Percentiles rank a stretch among this genome's conserved stretches.
Evolutionary conservation across 768 basidiomycete genomes (phyloP).

Genomic region (Phlegmacium glaucopus): DNA sequence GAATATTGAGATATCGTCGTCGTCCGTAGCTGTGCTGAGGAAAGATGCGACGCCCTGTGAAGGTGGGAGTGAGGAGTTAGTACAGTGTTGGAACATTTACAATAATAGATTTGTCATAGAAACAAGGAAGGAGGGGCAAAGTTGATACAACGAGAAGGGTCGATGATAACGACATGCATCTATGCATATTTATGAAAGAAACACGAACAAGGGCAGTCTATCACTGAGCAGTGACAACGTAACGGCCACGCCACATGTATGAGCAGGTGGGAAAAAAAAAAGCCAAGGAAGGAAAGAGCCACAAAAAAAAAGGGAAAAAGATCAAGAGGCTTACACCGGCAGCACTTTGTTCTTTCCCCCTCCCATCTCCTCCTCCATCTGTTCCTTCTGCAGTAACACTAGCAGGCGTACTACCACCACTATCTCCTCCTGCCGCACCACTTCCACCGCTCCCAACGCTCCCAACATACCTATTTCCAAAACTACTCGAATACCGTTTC

Average conservation of each 20-base stretch:
- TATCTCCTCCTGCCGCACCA: slow-evolving; percentile 23
- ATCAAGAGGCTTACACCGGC: slow-evolving; percentile 25
- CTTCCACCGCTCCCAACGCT: slow-evolving; percentile 26
- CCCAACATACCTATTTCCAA: slow-evolving; percentile 62
- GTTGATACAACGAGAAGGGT: too few species aligned
- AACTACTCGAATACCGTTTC: slow-evolving; percentile 76
- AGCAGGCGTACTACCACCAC: slow-evolving; percentile 9
- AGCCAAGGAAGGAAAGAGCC: too few species aligned
- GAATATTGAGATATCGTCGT: slow-evolving; percentile 76
- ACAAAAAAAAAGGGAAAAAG: slow-evolving; percentile 3
- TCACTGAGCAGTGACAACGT: too few species aligned
- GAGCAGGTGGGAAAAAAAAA: too few species aligned
- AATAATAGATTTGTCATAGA: not conserved
- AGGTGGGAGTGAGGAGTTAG: not conserved
- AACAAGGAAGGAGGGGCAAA: slow-evolving; percentile 3
- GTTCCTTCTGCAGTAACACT: slow-evolving; percentile 3
- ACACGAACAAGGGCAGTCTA: too few species aligned
- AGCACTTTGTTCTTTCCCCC: slow-evolving; percentile 22
- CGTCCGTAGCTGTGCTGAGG: slow-evolving; percentile 52
- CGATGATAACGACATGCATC: too few species aligned
- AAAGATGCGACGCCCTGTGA: slow-evolving; percentile 32
- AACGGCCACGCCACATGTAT: too few species aligned
- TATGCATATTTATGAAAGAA: too few species aligned
- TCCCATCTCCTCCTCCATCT: slow-evolving; percentile 11
- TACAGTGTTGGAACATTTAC: too few species aligned